Conservation (phyloP, 257 asterid species). For the Linaria vulgaris region DNA sequence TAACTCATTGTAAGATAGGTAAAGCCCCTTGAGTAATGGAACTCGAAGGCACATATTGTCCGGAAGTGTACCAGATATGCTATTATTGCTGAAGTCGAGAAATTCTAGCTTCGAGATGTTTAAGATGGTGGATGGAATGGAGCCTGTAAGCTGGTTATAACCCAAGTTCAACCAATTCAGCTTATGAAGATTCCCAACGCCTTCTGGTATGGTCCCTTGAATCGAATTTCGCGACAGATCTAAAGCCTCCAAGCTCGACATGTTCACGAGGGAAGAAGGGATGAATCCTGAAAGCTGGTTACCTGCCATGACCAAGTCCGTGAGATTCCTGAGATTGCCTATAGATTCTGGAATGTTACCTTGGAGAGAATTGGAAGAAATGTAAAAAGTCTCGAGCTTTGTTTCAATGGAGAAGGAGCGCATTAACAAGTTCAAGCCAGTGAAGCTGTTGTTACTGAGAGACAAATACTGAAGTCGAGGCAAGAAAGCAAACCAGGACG, state of each 20-base stretch:
- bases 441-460: no score
- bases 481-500: no score
- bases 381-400: slow-evolving; percentile 1
- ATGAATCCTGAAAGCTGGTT: slow-evolving; percentile 27
- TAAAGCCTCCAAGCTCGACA: no score
- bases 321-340: slow-evolving; percentile 15
- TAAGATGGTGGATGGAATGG: slow-evolving; percentile 17
- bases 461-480: no score
- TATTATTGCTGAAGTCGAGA: no score
- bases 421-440: no score
- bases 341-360: no score
- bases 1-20: slow-evolving; percentile 15
- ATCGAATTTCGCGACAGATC: neutral
- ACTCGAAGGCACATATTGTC: slow-evolving; percentile 14
- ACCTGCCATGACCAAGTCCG: slow-evolving; percentile 5
- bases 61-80: no score
- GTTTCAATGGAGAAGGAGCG: slow-evolving; percentile 17
- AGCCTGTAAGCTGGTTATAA: no score
- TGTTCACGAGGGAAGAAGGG: neutral
- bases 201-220: slow-evolving; percentile 21
- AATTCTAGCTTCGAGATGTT: slow-evolving; percentile 16
- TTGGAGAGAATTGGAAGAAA: neutral
- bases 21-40: slow-evolving; percentile 5
- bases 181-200: no score
- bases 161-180: no score